Evolutionary conservation across 352 stramenopile genomes (phyloP).

Genomic region (Phytopythium montanum): DNA sequence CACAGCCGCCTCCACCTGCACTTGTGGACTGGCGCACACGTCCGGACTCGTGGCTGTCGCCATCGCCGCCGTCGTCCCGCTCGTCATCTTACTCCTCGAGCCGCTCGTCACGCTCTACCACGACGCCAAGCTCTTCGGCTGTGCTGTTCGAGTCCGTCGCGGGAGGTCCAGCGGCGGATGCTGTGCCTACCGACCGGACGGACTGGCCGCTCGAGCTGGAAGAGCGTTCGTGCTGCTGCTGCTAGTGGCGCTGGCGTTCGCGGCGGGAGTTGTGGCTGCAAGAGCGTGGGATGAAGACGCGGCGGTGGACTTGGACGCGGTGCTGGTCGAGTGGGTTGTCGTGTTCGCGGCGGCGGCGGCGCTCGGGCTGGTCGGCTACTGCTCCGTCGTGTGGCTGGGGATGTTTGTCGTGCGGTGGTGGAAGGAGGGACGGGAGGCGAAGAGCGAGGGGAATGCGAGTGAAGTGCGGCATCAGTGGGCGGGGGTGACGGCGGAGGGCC

Average conservation of each 20-base stretch:
- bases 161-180: not conserved
- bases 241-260: conserved; percentile 28
- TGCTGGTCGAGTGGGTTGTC: conserved; percentile 43
- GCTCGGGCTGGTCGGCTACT: conserved; percentile 44
- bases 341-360: conserved; percentile 39
- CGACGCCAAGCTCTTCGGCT: conserved; percentile 38
- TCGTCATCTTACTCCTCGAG: conserved; percentile 37
- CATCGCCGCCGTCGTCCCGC: conserved; percentile 32
- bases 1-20: conserved; percentile 38
- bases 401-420: conserved; percentile 48
- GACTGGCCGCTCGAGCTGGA: conserved; percentile 9
- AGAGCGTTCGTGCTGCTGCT: conserved; percentile 31
- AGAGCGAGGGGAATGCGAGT: conserved; percentile 5
- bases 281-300: conserved; percentile 14
- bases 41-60: conserved; percentile 40
- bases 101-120: conserved; percentile 63
- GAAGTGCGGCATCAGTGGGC: conserved; percentile 1
- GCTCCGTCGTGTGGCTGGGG: conserved; percentile 28
- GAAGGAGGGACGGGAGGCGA: conserved; percentile 10
- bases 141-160: not conserved
- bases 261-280: conserved; percentile 28
- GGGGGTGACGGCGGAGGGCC: not conserved
- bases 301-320: conserved; percentile 17
- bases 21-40: conserved; percentile 37
- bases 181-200: conserved; percentile 1